Evolutionary conservation across 306 rosid genomes (phyloP).

Genomic region (Inga oerstediana): DNA sequence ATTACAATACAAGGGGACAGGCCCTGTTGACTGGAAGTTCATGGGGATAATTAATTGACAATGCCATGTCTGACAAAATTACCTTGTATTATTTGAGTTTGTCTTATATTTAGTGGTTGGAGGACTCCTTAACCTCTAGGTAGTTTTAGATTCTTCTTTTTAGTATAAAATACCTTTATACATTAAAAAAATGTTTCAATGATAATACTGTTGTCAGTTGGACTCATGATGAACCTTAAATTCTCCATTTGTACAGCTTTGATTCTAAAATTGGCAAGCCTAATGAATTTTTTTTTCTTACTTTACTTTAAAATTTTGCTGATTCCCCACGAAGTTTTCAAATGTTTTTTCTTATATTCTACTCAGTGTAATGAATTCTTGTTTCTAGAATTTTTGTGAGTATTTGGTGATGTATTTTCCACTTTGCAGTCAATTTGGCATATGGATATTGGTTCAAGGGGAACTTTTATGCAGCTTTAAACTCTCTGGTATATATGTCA

Average conservation of each 20-base stretch:
- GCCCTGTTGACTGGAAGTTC: neutral
- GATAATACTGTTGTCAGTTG: neutral
- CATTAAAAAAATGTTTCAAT: neutral
- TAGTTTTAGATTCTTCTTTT: neutral
- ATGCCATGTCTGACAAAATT: neutral
- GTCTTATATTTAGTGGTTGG: neutral
- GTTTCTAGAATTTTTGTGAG: constrained; percentile 1
- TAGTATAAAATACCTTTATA: neutral
- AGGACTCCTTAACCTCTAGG: neutral
- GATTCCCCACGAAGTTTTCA: neutral
- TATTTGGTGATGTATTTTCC: constrained; percentile 16
- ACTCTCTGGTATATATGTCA: constrained; percentile 59
- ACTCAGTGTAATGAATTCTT: neutral
- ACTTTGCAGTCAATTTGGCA: constrained; percentile 79
- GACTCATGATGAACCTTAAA: neutral
- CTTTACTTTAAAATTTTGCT: constrained; percentile 15
- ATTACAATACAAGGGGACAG: neutral
- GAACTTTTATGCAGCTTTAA: constrained; percentile 68
- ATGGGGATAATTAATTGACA: neutral
- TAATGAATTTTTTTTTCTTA: neutral
- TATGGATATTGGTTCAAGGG: constrained; percentile 86
- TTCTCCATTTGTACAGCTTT: neutral
- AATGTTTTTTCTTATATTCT: constrained; percentile 8
- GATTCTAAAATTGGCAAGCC: constrained; percentile 1
- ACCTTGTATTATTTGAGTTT: neutral